Base-by-base conservation (phyloP, 2,329 filamentous ascomycete genomes). In the Teratosphaeria zuluensis region DNA sequence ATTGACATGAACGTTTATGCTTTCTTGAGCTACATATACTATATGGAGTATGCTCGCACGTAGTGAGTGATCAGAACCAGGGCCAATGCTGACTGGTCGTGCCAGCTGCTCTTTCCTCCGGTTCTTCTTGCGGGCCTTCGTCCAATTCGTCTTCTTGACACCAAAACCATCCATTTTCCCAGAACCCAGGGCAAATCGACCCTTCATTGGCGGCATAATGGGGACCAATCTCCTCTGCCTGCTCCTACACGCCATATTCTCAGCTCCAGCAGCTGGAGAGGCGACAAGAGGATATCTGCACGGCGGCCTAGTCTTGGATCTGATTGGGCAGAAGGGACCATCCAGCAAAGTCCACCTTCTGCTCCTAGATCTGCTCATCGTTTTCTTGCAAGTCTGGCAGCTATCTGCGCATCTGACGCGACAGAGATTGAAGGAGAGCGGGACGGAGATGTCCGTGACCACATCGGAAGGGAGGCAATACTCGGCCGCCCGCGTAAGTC, bases 291-390 rank as follows among this genome's bases (percentile, higher is more conserved):
- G 76, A 32, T 85, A 85, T 67, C 72, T 85, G 12, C 82, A 86
- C 66, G 84, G 84, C 5, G 82, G 84, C 2, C 63, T 86, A 55
- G 77, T 84, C 63, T 83, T 87, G 66, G 84, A 86, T 70, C 85
- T 86, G 66, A 81, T 86, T 56, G 84, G 84, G 16, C 81, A 85
- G 69, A 76, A 79, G 63, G 80, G 79, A 1, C 82, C 83, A 2
- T 77, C 79, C 2, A 79, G 80, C 56, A 80, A 79, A 66, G 68
- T 78, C 54, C 76, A 77, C 62, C 74, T 86, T 12, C 65, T 81
- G 4, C 65, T 73, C 3, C 72, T 85, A 61, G 84, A 86, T 66
- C 51, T 80, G 8, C 68, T 83, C 38, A 73, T 85, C 11, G 64
- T 84, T 60, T 61, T 76, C 4, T 68, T 86, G 62, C 82, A 86